phyloP scores from a whole-genome alignment of 805 yeast genomes.

The Ogataea allantospora region DNA sequence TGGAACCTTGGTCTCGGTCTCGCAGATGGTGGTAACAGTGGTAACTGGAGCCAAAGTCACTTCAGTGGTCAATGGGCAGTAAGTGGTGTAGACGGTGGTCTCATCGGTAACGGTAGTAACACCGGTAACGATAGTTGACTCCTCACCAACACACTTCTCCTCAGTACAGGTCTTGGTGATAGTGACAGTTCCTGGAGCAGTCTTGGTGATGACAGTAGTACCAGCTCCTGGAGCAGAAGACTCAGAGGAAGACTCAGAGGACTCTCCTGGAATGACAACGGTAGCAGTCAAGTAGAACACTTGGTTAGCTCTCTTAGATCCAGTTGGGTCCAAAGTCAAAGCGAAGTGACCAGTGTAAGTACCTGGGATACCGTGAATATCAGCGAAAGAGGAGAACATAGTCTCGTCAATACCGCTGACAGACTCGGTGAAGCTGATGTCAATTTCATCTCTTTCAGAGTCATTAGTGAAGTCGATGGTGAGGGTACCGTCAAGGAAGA shows the following conservation, averaged over 20 bases:
- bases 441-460: slow-evolving; percentile 17
- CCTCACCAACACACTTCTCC: slow-evolving; percentile 21
- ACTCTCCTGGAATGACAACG: slow-evolving; percentile 14
- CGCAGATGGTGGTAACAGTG: slow-evolving; percentile 11
- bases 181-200: slow-evolving; percentile 19
- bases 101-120: slow-evolving; percentile 26
- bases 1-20: slow-evolving; percentile 13
- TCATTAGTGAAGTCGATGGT: slow-evolving; percentile 16
- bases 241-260: slow-evolving; percentile 6
- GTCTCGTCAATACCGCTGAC: slow-evolving; percentile 11
- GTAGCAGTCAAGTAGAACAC: slow-evolving; percentile 27
- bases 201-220: slow-evolving; percentile 16
- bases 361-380: slow-evolving; percentile 15
- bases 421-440: slow-evolving; percentile 14
- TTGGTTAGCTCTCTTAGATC: slow-evolving; percentile 24
- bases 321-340: slow-evolving; percentile 19
- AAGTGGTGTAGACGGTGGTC: slow-evolving; percentile 33
- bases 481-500: slow-evolving; percentile 10
- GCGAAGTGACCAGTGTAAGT: slow-evolving; percentile 23
- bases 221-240: slow-evolving; percentile 1
- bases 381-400: slow-evolving; percentile 20
- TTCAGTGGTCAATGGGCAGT: slow-evolving; percentile 33
- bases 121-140: slow-evolving; percentile 27
- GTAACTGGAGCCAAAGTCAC: slow-evolving; percentile 21
- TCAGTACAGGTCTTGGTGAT: slow-evolving; percentile 27